These are phyloP conservation scores for Metrosideros polymorpha DNA, from an alignment of 441 rosid genomes.

Conservation along the genomic window DNA sequence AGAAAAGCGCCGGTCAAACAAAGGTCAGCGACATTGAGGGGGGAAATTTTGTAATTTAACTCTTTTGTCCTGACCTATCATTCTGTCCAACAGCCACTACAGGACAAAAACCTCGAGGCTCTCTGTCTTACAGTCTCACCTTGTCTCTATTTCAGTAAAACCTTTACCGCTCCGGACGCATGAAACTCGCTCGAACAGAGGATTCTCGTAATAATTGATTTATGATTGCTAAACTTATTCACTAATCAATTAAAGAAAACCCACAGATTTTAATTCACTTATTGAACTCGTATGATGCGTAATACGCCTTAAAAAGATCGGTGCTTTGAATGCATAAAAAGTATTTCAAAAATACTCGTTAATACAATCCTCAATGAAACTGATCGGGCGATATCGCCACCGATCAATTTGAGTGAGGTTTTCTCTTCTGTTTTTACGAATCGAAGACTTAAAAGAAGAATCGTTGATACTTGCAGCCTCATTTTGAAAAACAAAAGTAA, in stretches of 20 bases:
- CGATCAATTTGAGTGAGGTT: too few relatives aligned
- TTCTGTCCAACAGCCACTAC: neutral
- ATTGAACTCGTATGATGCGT: too few relatives aligned
- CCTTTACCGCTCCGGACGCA: neutral
- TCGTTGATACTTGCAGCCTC: neutral
- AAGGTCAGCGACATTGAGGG: neutral
- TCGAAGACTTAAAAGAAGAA: neutral
- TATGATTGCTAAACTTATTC: neutral
- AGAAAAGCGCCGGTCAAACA: neutral
- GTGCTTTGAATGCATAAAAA: neutral
- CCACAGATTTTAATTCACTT: neutral
- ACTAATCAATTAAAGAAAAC: neutral
- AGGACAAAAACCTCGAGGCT: neutral
- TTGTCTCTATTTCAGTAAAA: neutral
- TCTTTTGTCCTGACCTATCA: neutral
- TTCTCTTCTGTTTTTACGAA: fast-evolving
- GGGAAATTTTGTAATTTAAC: neutral
- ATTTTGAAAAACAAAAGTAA: neutral
- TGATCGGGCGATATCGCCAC: fast-evolving
- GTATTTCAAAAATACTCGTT: neutral
- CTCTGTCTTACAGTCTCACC: neutral
- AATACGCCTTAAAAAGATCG: too few relatives aligned
- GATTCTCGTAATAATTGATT: neutral
- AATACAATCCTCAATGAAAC: too few relatives aligned
- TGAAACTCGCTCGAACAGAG: neutral